These are phyloP conservation scores for Neonectria coccinea DNA, from an alignment of 2,329 filamentous ascomycete genomes.

Conservation along the genomic window DNA sequence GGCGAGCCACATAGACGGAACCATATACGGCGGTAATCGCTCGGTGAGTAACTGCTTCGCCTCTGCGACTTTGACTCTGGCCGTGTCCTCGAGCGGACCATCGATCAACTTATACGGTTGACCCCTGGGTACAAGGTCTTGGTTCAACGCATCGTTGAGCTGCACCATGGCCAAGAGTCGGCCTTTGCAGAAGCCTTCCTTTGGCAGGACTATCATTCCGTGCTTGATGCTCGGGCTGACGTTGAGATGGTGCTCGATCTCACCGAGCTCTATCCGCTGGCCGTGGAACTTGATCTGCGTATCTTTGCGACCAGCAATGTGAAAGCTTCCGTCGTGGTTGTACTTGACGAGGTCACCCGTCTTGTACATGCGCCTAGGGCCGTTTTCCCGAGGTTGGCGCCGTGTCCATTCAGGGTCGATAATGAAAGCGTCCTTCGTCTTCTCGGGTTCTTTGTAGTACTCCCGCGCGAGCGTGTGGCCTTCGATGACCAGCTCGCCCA, in stretches of 20 bases:
- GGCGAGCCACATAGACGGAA: constrained; percentile 38
- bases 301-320: constrained; percentile 45
- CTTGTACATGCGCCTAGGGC: constrained; percentile 34
- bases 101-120: constrained; percentile 30
- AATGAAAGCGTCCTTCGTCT: constrained; percentile 50
- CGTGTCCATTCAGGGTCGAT: constrained; percentile 32
- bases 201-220: constrained; percentile 34
- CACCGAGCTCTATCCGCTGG: constrained; percentile 49
- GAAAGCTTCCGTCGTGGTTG: constrained; percentile 44
- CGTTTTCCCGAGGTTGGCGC: background rate
- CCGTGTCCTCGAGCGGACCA: background rate
- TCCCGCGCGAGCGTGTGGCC: constrained; percentile 58
- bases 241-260: constrained; percentile 48
- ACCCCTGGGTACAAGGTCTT: constrained; percentile 27
- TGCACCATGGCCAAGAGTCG: constrained; percentile 32
- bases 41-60: background rate
- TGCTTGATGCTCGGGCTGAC: constrained; percentile 36
- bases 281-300: constrained; percentile 51
- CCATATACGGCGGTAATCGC: constrained; percentile 35
- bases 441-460: constrained; percentile 57
- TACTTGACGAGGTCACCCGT: constrained; percentile 41
- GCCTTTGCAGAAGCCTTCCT: constrained; percentile 32
- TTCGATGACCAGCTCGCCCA: constrained; percentile 54
- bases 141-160: constrained; percentile 12
- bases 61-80: background rate